Evolutionary conservation across 768 basidiomycete species (phyloP), one percentile per base, ranked within the genome.

Genomic region (Suillus clintonianus): DNA sequence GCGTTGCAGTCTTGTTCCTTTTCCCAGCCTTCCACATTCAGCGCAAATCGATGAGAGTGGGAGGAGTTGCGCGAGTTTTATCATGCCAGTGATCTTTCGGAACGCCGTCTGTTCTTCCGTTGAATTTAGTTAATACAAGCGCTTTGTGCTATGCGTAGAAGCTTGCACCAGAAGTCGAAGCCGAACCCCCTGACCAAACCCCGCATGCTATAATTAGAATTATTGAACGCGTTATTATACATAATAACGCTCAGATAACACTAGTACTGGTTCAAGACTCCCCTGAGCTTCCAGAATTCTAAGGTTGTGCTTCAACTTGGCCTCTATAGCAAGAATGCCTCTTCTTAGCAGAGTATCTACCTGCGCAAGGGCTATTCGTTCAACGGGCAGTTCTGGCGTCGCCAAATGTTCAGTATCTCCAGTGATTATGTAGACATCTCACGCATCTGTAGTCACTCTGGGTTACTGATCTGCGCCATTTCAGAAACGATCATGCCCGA

Each of bases 261-360:
- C n/a, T n/a, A n/a, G n/a, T n/a, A n/a, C 13, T 27, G 11, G 37
- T 37, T 10, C 19, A 43, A 45, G n/a, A 8, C 53, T 54, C 53
- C 15, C n/a, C n/a, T n/a, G 8, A 19, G 30, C n/a, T 19, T n/a
- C n/a, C n/a, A n/a, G n/a, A n/a, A n/a, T n/a, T n/a, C n/a, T n/a
- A n/a, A 47, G 5, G 13, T 8, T 17, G 14, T 24, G 17, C 36
- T 22, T 60, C 59, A 43, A 36, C 60, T 61, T 54, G n/a, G 8
- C 22, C 57, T 58, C 42, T 41, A 14, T 24, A 37, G 5, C 30
- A 41, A 60, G 19, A 22, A 62, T 62, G 61, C 42, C 22, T 62
- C 24, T 60, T 32, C 56, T 62, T 32, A 39, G 34, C 58, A 60
- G 37, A 41, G 58, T 62, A 27, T 45, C 59, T 62, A 42, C 56